Evolutionary conservation across 2,329 filamentous ascomycete genomes (phyloP), one percentile per base, ranked within the genome.

Genomic region (Fusarium nygamai): DNA sequence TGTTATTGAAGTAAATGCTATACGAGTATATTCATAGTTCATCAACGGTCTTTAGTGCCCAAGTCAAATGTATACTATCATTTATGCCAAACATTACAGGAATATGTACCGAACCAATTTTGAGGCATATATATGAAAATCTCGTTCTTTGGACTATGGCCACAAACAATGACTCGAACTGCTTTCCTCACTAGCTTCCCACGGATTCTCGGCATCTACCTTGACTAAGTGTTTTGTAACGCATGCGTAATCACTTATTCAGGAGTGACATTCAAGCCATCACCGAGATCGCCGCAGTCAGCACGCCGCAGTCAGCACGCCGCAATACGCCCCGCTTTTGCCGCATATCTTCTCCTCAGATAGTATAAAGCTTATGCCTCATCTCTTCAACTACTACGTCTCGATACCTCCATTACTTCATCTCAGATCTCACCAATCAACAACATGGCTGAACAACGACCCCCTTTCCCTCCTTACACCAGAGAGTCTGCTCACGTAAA

Each of bases 391-490:
- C n/a, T n/a, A 16, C 19, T 16, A 38, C 31, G 38, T 14, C 2
- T 24, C 11, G 8, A 2, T 44, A n/a, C 17, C 8, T 14, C 11
- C 33, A 12, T 34, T 10, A 13, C 29, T 43, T 38, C 19, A 33
- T 46, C 12, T 38, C 1, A 8, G 9, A 53, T 27, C 10, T 13
- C 11, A 22, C 12, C 8, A 20, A 34, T 47, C 27, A 1, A 22
- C 17, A 48, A n/a, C 7, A 73, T 73, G 71, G 19, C 66, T 20
- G 71, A 80, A 46, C 74, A 72, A 50, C 73, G 70, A 66, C 76
- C 86, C 6, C 89, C 88, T 1, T 84, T 86, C 48, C 94, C 94
- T 8, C 94, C 94, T 0, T 97, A 95, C 81, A 96, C 90, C 6
- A 83, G 83, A 38, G 92, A 94, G 79, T 92, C 91, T 3, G 94